A percentile compares a stretch with the other conserved stretches of the same genome.
phyloP scores from a whole-genome alignment of 345 rosid genomes.

The Brassica rapa region DNA sequence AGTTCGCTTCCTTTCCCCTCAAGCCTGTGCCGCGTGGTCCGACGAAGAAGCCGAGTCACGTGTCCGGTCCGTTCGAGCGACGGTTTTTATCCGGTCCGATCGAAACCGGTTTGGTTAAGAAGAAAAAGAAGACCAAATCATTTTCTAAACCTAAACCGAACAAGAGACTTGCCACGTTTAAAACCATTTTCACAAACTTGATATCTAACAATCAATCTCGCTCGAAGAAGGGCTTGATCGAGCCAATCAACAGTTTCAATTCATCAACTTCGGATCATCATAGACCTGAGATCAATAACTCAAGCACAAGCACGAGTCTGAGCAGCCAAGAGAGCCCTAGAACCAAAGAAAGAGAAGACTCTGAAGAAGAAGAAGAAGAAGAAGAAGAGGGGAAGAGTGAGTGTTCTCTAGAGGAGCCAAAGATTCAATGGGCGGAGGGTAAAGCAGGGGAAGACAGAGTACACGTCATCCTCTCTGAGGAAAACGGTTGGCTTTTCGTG shows the following conservation, averaged over 20 bases:
- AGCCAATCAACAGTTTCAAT: conserved; percentile 41
- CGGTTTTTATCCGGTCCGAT: conserved; percentile 47
- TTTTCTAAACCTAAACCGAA: conserved; percentile 26
- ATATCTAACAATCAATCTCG: conserved; percentile 44
- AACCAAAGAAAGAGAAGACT: conserved; percentile 7
- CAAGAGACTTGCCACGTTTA: conserved; percentile 38
- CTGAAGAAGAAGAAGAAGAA: not conserved
- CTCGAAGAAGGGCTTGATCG: conserved; percentile 37
- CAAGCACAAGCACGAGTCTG: conserved; percentile 1
- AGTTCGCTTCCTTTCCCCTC: conserved; percentile 75
- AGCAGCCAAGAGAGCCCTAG: conserved; percentile 28
- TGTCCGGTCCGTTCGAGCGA: conserved; percentile 44
- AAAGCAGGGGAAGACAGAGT: conserved; percentile 97
- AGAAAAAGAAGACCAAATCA: conserved; percentile 39
- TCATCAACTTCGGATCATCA: conserved; percentile 28
- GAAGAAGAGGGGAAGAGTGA: conserved; percentile 39
- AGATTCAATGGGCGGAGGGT: conserved; percentile 89
- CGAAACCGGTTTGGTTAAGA: conserved; percentile 42
- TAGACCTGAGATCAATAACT: conserved; percentile 18
- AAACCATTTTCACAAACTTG: conserved; percentile 43
- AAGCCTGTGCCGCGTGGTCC: conserved; percentile 70
- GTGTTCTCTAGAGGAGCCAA: conserved; percentile 51
- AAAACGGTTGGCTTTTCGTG: conserved; percentile 83
- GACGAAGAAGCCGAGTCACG: conserved; percentile 36
- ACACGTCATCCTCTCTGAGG: conserved; percentile 84